Evolutionary conservation across 345 rosid species (phyloP).

Genomic region (Lepidium sativum): DNA sequence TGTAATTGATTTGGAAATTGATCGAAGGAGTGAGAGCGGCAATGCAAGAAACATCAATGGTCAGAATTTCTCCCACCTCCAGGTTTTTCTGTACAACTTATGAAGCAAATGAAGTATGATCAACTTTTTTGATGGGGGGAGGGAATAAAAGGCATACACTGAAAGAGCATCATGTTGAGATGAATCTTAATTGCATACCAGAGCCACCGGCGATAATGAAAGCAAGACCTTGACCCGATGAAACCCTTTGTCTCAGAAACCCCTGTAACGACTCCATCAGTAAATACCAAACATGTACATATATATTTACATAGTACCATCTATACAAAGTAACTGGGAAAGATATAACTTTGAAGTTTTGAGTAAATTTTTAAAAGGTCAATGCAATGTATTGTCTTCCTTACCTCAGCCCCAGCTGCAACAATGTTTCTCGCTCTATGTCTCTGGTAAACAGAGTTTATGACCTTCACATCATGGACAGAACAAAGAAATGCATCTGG

Average conservation of each 20-base stretch:
- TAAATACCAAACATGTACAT: not conserved
- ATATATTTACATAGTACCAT: not conserved
- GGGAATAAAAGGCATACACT: not conserved
- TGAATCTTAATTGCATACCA: conserved; percentile 41
- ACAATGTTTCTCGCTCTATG: conserved; percentile 67
- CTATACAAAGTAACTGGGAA: not conserved
- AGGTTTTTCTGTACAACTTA: conserved; percentile 92
- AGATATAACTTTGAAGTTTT: not conserved
- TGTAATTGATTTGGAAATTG: conserved; percentile 75
- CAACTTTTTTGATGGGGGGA: not conserved
- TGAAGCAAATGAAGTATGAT: conserved; percentile 10
- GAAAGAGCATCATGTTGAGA: not conserved
- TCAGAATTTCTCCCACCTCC: conserved; percentile 79
- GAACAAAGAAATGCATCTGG: conserved; percentile 99
- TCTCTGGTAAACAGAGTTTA: conserved; percentile 63
- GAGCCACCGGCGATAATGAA: conserved; percentile 94
- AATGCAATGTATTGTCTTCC: not conserved
- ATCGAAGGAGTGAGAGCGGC: conserved; percentile 68
- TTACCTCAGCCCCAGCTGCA: conserved; percentile 64
- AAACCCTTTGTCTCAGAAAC: conserved; percentile 81
- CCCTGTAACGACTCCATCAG: conserved; percentile 39
- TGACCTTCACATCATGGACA: conserved; percentile 81
- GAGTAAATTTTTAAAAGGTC: not conserved
- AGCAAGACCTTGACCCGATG: conserved; percentile 93
- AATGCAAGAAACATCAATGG: conserved; percentile 83